These are phyloP conservation scores for Coemansia guatemalensis DNA, from an alignment of 192 early-diverging fungal genomes.

Conservation along the genomic window DNA sequence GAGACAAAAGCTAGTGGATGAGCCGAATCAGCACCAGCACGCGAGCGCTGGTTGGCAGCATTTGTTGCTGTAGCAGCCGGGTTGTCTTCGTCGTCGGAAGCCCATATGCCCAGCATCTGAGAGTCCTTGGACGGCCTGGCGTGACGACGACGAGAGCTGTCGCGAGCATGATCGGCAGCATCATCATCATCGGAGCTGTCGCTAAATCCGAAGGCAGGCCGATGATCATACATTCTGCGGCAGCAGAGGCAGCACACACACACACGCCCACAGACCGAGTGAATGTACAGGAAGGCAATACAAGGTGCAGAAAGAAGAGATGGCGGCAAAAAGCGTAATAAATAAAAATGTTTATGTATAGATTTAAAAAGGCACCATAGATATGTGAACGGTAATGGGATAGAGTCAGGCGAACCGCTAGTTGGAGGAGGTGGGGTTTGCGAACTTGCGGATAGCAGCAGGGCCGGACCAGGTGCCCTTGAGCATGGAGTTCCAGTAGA, in stretches of 20 bases:
- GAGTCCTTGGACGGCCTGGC: constrained; percentile 22
- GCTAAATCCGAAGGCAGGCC: constrained; percentile 16
- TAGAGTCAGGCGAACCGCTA: constrained; percentile 6
- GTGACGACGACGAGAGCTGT: background rate
- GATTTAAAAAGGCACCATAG: background rate
- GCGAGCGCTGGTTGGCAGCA: background rate
- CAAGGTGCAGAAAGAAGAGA: background rate
- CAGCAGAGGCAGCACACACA: too few relatives aligned
- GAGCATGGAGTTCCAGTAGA: constrained; percentile 83
- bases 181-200: constrained; percentile 43
- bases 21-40: background rate
- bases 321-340: background rate
- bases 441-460: constrained; percentile 56
- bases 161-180: background rate
- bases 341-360: background rate
- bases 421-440: constrained; percentile 52
- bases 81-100: constrained; percentile 12
- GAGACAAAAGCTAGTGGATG: too few relatives aligned
- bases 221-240: constrained; percentile 10
- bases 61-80: background rate
- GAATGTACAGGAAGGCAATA: too few relatives aligned
- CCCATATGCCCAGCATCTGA: constrained; percentile 47
- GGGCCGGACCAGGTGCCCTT: constrained; percentile 81
- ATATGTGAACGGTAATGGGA: background rate
- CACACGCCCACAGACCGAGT: too few relatives aligned